Evolutionary conservation across 2,329 filamentous ascomycete species (phyloP), one percentile per base, ranked within the genome.

Genomic region (Atkinsonella texensis): DNA sequence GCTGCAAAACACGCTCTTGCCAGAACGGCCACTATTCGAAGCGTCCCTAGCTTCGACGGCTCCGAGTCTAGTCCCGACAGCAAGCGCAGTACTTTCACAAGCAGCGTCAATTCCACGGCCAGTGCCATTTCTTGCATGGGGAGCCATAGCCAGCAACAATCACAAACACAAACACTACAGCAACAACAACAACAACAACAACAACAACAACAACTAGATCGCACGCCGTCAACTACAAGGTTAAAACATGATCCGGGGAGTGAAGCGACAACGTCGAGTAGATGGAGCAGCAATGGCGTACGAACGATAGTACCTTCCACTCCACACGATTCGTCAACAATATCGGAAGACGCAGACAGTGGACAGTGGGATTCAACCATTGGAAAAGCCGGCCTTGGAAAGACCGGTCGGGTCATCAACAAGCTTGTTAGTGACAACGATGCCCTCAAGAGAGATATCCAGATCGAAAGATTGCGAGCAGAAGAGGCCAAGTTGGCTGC

Each of bases 401-500:
- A 89, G 70, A 87, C 83, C 10, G 85, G 85, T 9, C 75, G 84
- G 35, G 85, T 89, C 49, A 91, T 93, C 65, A 88, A 93, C 68
- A 81, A 82, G 62, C 76, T 93, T 50, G 87, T 89, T 62, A 83
- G 83, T 50, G 87, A 91, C 63, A 89, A 89, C 58, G 87, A 91
- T 61, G 77, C 82, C 41, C 72, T 91, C 45, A 86, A 86, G 59
- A 78, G 86, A 49, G 86, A 91, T 56, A 73, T 87, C 52, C 74
- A 84, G 60, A 78, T 84, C 52, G 83, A 86, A 65, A 73, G 74
- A 18, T 64, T 84, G 51, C 76, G 76, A 45, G 76, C 83, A 44
- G 84, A 89, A 53, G 86, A 89, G 60, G 76, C 84, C n/a, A 80
- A 80, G 58, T 80, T 85, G 62, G 76, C 79, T 4, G 77, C 84